phyloP scores from a whole-genome alignment of 2,329 filamentous ascomycete genomes.

The Aureobasidium sp. region DNA sequence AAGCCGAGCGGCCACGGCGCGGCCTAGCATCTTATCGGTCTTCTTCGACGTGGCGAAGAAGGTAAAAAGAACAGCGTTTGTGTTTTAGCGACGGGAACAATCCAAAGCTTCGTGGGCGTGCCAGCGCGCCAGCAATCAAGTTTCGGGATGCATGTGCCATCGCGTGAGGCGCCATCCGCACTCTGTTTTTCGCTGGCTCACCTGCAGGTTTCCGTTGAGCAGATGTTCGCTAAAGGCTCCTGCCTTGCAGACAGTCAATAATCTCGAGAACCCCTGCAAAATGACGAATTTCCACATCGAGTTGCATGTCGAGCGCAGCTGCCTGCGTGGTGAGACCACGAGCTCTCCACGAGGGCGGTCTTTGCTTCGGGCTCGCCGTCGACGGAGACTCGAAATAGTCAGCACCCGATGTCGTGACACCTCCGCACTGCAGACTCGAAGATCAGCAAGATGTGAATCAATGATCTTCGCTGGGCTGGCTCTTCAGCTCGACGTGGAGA shows the following conservation, averaged over 20 bases:
- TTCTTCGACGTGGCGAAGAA: slow-evolving; percentile 13
- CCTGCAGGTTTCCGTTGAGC: slow-evolving; percentile 4
- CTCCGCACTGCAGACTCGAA: background rate
- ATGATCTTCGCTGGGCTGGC: background rate
- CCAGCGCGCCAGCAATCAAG: slow-evolving; percentile 7
- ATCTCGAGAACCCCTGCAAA: slow-evolving; percentile 4
- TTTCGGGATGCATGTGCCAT: slow-evolving; percentile 6
- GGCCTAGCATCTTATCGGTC: background rate
- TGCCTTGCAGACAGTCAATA: background rate
- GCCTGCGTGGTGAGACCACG: background rate
- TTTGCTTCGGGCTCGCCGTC: background rate
- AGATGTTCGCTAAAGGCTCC: slow-evolving; percentile 2
- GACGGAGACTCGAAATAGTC: background rate
- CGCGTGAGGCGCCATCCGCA: slow-evolving; percentile 3
- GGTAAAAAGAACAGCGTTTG: slow-evolving; percentile 1
- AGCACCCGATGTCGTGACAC: background rate
- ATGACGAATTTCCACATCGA: slow-evolving; percentile 10
- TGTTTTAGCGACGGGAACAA: background rate
- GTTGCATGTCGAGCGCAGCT: background rate
- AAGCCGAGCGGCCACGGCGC: background rate
- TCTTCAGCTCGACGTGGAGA: background rate
- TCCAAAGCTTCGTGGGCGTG: background rate
- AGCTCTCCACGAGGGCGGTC: background rate
- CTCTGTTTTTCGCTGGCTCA: background rate
- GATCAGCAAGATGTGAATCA: slow-evolving; percentile 8